phyloP scores from a whole-genome alignment of 2,329 filamentous ascomycete species.

The Talaromyces sp. region DNA sequence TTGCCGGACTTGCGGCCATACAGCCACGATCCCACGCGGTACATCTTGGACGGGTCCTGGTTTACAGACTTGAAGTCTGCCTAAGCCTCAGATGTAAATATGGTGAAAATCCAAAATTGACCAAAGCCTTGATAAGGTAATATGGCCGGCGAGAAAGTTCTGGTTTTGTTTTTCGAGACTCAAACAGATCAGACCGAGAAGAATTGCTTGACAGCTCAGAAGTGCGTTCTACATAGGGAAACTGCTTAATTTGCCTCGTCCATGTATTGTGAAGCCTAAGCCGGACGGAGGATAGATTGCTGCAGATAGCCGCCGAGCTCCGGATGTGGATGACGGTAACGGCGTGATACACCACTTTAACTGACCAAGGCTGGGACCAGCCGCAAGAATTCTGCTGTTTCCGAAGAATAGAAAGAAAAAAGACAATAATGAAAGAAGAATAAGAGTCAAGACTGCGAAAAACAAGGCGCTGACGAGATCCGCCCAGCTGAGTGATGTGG shows the following conservation, averaged over 20 bases:
- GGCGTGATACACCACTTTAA: not conserved
- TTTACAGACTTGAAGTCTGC: not conserved
- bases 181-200: not conserved
- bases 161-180: not conserved
- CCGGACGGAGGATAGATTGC: not conserved
- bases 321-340: not conserved
- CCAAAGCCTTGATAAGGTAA: not conserved
- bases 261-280: not conserved
- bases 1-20: constrained; percentile 37
- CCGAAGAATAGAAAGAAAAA: not conserved
- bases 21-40: constrained; percentile 41
- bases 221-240: not conserved
- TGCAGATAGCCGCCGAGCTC: not conserved
- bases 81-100: not conserved
- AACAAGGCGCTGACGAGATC: not conserved
- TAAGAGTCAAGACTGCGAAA: not conserved
- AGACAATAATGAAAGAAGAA: not conserved
- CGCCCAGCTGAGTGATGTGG: not conserved
- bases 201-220: not conserved
- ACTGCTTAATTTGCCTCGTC: not conserved
- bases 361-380: not conserved
- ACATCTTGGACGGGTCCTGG: constrained; percentile 21
- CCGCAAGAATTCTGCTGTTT: not conserved
- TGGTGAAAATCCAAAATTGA: not conserved
- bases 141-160: not conserved